A percentile compares a stretch with the other conserved stretches of the same genome.
These are phyloP conservation scores for Botrytis galanthina DNA, from an alignment of 2,329 filamentous ascomycete genomes.

Conservation along the genomic window DNA sequence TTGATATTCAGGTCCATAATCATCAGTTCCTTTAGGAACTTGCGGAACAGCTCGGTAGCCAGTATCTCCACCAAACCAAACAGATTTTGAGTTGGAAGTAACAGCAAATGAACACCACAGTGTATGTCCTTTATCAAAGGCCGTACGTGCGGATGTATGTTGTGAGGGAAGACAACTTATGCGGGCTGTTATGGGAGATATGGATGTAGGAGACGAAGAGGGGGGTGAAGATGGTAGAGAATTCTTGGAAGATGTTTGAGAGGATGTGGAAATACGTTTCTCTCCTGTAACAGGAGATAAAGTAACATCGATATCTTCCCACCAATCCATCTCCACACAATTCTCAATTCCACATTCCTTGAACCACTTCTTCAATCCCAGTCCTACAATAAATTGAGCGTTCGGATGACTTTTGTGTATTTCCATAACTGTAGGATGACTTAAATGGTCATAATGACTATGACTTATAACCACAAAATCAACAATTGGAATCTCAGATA, in stretches of 20 bases:
- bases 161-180: slow-evolving; percentile 82
- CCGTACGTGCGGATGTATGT: slow-evolving; percentile 69
- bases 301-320: slow-evolving; percentile 76
- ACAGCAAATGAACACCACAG: slow-evolving; percentile 90
- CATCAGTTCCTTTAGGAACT: slow-evolving; percentile 60
- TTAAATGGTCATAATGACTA: slow-evolving; percentile 91
- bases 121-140: slow-evolving; percentile 67
- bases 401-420: slow-evolving; percentile 70
- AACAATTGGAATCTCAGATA: slow-evolving; percentile 73
- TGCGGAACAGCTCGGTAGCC: slow-evolving; percentile 79
- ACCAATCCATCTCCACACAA: slow-evolving; percentile 92
- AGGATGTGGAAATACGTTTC: slow-evolving; percentile 32
- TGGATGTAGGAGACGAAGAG: slow-evolving; percentile 22
- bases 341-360: slow-evolving; percentile 64
- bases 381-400: slow-evolving; percentile 82
- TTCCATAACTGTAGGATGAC: slow-evolving; percentile 69
- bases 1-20: slow-evolving; percentile 66
- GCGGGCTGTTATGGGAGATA: slow-evolving; percentile 60
- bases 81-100: slow-evolving; percentile 67
- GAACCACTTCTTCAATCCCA: slow-evolving; percentile 86
- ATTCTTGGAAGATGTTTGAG: slow-evolving; percentile 33
- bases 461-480: slow-evolving; percentile 56
- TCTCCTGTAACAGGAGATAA: slow-evolving; percentile 47
- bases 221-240: slow-evolving; percentile 27
- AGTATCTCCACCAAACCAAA: slow-evolving; percentile 89